These are phyloP conservation scores for Populus hybrid DNA, from an alignment of 441 rosid genomes.

Conservation along the genomic window DNA sequence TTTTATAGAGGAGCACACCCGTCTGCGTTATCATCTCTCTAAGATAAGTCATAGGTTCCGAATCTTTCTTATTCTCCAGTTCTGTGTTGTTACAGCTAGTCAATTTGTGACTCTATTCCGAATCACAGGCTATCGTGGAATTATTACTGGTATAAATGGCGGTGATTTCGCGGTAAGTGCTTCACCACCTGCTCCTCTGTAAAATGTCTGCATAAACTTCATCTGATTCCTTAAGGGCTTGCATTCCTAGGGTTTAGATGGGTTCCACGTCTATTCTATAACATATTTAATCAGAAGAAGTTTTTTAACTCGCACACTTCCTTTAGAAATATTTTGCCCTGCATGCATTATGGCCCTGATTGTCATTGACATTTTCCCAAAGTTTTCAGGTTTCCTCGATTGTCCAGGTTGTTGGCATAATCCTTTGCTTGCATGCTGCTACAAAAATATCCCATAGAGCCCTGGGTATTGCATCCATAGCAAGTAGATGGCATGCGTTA, in stretches of 20 bases:
- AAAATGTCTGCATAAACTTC: neutral
- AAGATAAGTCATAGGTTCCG: constrained; percentile 97
- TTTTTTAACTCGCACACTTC: neutral
- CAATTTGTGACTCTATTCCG: constrained; percentile 73
- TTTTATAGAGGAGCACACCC: constrained; percentile 73
- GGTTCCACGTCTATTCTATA: neutral
- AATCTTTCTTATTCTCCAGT: constrained; percentile 76
- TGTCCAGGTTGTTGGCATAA: constrained; percentile 89
- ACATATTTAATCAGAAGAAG: neutral
- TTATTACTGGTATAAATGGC: constrained; percentile 59
- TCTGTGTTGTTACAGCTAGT: constrained; percentile 67
- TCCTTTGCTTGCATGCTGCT: constrained; percentile 83
- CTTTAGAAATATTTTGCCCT: neutral
- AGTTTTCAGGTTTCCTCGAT: constrained; percentile 65
- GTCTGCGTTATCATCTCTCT: constrained; percentile 68
- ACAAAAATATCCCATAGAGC: constrained; percentile 92
- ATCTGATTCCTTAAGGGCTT: neutral
- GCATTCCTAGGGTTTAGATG: neutral
- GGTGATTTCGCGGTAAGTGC: constrained; percentile 86
- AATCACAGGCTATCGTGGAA: constrained; percentile 66
- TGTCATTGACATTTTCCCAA: constrained; percentile 1
- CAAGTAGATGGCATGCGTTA: constrained; percentile 86
- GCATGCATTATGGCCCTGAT: constrained; percentile 8
- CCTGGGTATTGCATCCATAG: constrained; percentile 65
- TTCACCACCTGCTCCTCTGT: constrained; percentile 10